Evolutionary conservation across 768 basidiomycete species (phyloP), one percentile per base, ranked within the genome.

Genomic region (Mycena crocata): DNA sequence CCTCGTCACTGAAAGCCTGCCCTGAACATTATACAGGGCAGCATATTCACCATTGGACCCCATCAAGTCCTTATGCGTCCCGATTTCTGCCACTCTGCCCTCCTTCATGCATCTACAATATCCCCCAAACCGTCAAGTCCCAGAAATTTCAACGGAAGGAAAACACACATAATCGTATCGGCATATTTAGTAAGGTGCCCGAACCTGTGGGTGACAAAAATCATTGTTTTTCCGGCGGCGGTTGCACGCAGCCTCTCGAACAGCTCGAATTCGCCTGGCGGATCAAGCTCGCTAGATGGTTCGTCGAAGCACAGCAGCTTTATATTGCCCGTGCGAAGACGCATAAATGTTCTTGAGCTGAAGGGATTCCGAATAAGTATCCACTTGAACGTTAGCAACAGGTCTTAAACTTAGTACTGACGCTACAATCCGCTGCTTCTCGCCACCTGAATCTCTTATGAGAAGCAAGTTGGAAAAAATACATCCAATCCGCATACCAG

Each of bases 1-100:
- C n/a, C n/a, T n/a, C n/a, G n/a, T n/a, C n/a, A n/a, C n/a, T 42
- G 59, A 78, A 78, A 6, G 76, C 77, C 58, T 74, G 67, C 1
- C 76, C 48, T 77, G 77, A 5, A 79, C 55, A 39, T 75, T 76
- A 52, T 65, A 65, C 23, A 69, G 35, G 12, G 51, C 49, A 10
- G 57, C 57, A 39, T 68, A 68, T 35, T 55, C 67, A 5, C 67
- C 67, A 34, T 54, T 45, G 14, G 12, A 50, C 21, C 35, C 49
- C 37, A 69, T 48, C 24, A 65, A 31, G 4, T 65, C 63, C 44
- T 48, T 48, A 24, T 69, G 68, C 3, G 44, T 60, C 32, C 68
- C 68, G 5, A 45, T 49, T 37, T 69, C 68, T 15, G 35, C 39
- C 3, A 69, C 30, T 9, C 42, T 49, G 10, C 57, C 58, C 24